These are phyloP conservation scores for Neurospora sp. DNA, from an alignment of 495 filamentous ascomycete species.

Conservation along the genomic window DNA sequence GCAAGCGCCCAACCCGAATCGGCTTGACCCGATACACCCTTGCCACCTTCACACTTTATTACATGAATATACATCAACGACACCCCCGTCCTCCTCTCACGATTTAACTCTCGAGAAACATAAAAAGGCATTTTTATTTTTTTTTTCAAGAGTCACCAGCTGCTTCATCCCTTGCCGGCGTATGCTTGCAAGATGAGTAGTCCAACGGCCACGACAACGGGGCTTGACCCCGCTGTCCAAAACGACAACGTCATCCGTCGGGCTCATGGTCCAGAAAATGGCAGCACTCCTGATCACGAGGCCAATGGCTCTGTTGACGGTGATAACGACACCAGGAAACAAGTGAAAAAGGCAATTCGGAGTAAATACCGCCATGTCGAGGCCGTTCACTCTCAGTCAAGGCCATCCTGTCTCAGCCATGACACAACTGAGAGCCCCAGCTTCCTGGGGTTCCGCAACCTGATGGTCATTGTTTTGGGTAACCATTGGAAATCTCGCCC, in stretches of 20 bases:
- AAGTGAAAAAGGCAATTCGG: conserved; percentile 16
- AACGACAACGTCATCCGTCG: conserved; percentile 1
- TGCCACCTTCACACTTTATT: neutral
- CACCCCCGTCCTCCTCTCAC: neutral
- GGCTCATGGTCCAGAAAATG: neutral
- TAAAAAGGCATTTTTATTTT: neutral
- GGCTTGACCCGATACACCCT: neutral
- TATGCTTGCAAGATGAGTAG: conserved; percentile 9
- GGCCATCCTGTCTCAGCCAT: conserved; percentile 74
- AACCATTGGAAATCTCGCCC: conserved; percentile 14
- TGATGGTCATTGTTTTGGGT: conserved; percentile 93
- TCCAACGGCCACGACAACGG: conserved; percentile 10
- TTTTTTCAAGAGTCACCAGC: neutral
- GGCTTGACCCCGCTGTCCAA: neutral
- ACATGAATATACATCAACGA: neutral
- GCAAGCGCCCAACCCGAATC: neutral
- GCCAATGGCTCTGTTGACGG: conserved; percentile 4
- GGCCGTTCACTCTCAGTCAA: conserved; percentile 63
- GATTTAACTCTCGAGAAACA: neutral
- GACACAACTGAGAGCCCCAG: conserved; percentile 65
- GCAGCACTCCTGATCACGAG: neutral
- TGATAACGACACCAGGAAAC: conserved; percentile 3
- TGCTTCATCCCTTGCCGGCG: neutral
- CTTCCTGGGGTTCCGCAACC: conserved; percentile 87
- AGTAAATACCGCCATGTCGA: conserved; percentile 78